Percentiles rank a stretch among this genome's conserved stretches.
Conservation (phyloP, 441 rosid species). For the Adansonia grandidieri region DNA sequence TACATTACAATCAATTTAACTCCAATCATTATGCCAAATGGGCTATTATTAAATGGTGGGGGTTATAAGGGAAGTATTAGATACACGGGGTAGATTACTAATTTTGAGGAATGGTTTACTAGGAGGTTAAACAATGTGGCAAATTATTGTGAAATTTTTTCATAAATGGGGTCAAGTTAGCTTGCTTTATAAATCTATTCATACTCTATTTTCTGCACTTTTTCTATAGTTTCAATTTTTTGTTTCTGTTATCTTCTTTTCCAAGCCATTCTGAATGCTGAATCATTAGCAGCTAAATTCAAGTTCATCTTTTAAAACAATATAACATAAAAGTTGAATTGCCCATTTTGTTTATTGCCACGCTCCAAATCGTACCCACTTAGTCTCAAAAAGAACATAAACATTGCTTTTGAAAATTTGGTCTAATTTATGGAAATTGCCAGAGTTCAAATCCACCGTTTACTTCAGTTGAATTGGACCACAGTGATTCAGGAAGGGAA, state of each 20-base stretch:
- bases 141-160: background rate
- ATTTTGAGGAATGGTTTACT: background rate
- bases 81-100: background rate
- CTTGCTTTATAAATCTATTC: conserved; percentile 3
- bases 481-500: conserved; percentile 99
- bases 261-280: conserved; percentile 9
- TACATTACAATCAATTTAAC: background rate
- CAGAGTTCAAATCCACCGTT: conserved; percentile 99
- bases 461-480: conserved; percentile 98
- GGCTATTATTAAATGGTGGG: conserved; percentile 14
- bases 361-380: background rate
- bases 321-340: conserved; percentile 14
- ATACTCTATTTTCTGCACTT: background rate
- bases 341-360: conserved; percentile 5
- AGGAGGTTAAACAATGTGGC: background rate
- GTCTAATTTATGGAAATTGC: conserved; percentile 41
- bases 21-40: conserved; percentile 14
- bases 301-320: conserved; percentile 16
- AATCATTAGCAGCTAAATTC: conserved; percentile 7
- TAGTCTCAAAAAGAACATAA: conserved; percentile 8
- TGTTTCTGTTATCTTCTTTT: conserved; percentile 18
- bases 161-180: background rate
- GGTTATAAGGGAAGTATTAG: conserved; percentile 10
- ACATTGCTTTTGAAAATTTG: conserved; percentile 28
- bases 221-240: conserved; percentile 8